These are phyloP conservation scores for Pseudozyma pruni DNA, from an alignment of 1,284 basidiomycete genomes.

Conservation along the genomic window DNA sequence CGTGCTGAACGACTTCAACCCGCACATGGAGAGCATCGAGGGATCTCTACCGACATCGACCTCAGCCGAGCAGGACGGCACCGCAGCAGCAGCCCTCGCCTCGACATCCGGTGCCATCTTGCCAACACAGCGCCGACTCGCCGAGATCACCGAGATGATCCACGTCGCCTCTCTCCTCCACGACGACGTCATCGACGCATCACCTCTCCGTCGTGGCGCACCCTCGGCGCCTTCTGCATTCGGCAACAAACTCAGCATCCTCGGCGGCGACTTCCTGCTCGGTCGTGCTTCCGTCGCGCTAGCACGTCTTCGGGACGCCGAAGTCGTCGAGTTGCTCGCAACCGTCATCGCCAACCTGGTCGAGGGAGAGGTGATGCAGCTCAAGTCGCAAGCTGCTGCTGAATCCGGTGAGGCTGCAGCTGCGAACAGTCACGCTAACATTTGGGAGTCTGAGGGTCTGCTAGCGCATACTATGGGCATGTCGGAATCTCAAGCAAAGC, in stretches of 20 bases:
- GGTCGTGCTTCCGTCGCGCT: constrained; percentile 89
- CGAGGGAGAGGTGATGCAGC: constrained; percentile 94
- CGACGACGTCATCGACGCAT: constrained; percentile 92
- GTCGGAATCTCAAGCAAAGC: constrained; percentile 10
- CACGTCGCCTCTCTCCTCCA: constrained; percentile 95
- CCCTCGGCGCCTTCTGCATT: constrained; percentile 87
- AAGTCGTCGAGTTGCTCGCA: constrained; percentile 92
- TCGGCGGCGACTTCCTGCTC: constrained; percentile 94
- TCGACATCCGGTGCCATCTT: constrained; percentile 69
- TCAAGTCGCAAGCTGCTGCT: constrained; percentile 69
- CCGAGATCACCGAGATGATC: constrained; percentile 98
- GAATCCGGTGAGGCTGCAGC: constrained; percentile 9
- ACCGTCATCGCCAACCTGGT: constrained; percentile 94
- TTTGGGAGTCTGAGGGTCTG: constrained; percentile 48
- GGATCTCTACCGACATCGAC: constrained; percentile 13
- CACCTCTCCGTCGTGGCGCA: constrained; percentile 81
- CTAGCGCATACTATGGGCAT: constrained; percentile 35
- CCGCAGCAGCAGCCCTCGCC: constrained; percentile 13
- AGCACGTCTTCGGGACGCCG: constrained; percentile 83
- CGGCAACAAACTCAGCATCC: constrained; percentile 93
- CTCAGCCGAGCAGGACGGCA: constrained; percentile 1
- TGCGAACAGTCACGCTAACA: constrained; percentile 19
- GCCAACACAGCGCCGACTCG: constrained; percentile 89
- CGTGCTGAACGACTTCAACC: constrained; percentile 86
- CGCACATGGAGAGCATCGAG: constrained; percentile 66